These are phyloP conservation scores for Chloris gayana DNA, from an alignment of 176 grass and related monocot genomes.

Conservation along the genomic window DNA sequence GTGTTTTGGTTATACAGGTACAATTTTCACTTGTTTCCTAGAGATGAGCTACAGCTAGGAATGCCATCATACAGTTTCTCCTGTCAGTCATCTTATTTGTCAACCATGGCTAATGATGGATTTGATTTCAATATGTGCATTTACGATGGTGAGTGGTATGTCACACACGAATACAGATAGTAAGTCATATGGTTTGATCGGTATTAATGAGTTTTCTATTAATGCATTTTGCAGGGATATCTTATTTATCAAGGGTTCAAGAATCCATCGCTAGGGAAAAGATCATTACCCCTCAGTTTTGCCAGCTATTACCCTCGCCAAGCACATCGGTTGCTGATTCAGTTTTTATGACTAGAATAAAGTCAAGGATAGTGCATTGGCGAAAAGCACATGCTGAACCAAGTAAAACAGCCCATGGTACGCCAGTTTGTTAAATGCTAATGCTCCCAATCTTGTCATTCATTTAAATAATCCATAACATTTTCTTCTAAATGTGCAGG, in stretches of 20 bases:
- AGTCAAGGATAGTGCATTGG: slow-evolving; percentile 69
- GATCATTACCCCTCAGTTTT: slow-evolving; percentile 38
- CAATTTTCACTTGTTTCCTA: slow-evolving; percentile 97
- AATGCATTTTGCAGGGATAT: slow-evolving; percentile 68
- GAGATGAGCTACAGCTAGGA: slow-evolving; percentile 71
- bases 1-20: slow-evolving; percentile 59
- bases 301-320: slow-evolving; percentile 30
- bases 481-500: slow-evolving; percentile 39
- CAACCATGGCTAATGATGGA: slow-evolving; percentile 79
- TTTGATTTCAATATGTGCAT: slow-evolving; percentile 99
- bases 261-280: slow-evolving; percentile 76
- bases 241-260: slow-evolving; percentile 95
- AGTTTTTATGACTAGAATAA: slow-evolving; percentile 76
- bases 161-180: neutral
- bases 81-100: slow-evolving; percentile 84
- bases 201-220: slow-evolving; percentile 29
- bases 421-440: slow-evolving; percentile 21
- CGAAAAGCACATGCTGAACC: slow-evolving; percentile 47
- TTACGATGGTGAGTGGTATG: slow-evolving; percentile 71
- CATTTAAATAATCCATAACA: slow-evolving; percentile 31
- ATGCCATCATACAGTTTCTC: slow-evolving; percentile 95
- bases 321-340: slow-evolving; percentile 71
- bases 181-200: slow-evolving; percentile 25
- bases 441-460: neutral
- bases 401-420: slow-evolving; percentile 69